These are phyloP conservation scores for Globisporangium cylindrosporum DNA, from an alignment of 352 stramenopile species.

Conservation along the genomic window DNA sequence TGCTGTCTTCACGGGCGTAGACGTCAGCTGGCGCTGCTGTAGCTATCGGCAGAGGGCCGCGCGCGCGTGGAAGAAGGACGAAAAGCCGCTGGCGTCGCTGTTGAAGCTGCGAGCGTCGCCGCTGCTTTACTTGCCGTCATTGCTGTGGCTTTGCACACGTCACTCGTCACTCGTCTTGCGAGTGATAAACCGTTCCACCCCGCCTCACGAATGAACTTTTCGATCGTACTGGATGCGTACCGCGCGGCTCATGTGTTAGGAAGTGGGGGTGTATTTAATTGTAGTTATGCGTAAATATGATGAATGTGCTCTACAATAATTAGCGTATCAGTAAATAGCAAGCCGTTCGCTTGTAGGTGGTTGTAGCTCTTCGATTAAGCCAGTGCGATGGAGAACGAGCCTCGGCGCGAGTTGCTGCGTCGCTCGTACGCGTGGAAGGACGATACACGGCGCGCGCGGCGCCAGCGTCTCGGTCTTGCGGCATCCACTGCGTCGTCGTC, in stretches of 20 bases:
- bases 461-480: constrained; percentile 4
- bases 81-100: background rate
- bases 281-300: background rate
- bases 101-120: background rate
- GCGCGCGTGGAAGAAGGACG: background rate
- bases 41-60: background rate
- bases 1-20: background rate
- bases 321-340: background rate
- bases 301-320: background rate
- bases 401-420: constrained; percentile 17
- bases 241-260: background rate
- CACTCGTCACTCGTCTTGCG: background rate
- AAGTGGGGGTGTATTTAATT: background rate
- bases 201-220: background rate
- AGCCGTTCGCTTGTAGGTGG: background rate
- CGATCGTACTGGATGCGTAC: background rate
- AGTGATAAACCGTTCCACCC: background rate
- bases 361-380: background rate
- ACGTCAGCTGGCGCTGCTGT: background rate
- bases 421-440: constrained; percentile 19
- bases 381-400: constrained; percentile 13
- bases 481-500: constrained; percentile 10
- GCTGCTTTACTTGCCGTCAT: background rate
- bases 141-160: background rate
- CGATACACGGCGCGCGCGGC: constrained; percentile 15